A percentile compares a stretch with the other conserved stretches of the same genome.
Conservation (phyloP, 2,329 filamentous ascomycete species). For the Cercospora sesami region DNA sequence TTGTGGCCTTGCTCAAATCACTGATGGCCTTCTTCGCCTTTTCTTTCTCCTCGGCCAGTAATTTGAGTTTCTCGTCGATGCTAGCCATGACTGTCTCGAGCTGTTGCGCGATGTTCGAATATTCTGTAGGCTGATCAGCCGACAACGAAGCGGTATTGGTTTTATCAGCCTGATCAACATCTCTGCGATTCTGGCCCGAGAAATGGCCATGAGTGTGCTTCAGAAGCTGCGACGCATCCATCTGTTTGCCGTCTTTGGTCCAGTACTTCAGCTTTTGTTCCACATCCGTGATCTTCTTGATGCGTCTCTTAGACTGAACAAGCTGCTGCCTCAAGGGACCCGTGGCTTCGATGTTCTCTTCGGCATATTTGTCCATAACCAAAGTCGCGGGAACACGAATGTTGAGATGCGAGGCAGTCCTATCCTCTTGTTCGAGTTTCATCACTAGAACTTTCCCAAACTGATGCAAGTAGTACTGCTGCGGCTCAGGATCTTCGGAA, state of each 20-base stretch:
- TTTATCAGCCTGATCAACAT: constrained; percentile 28
- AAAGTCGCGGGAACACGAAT: constrained; percentile 56
- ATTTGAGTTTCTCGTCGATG: constrained; percentile 37
- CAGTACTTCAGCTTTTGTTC: constrained; percentile 41
- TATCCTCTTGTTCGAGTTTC: constrained; percentile 42
- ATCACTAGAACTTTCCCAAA: constrained; percentile 59
- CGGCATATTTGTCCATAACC: constrained; percentile 62
- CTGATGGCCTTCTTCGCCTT: constrained; percentile 35
- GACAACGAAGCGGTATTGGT: constrained; percentile 26
- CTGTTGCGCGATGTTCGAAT: constrained; percentile 36
- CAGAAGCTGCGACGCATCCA: constrained; percentile 44
- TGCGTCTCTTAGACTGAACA: constrained; percentile 34
- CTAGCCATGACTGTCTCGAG: constrained; percentile 39
- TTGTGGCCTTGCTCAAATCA: constrained; percentile 31
- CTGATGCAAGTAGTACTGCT: constrained; percentile 43
- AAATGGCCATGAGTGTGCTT: constrained; percentile 38
- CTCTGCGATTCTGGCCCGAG: constrained; percentile 31
- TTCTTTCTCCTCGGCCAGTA: constrained; percentile 35
- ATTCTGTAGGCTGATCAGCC: constrained; percentile 25
- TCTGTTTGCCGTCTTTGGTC: constrained; percentile 31
- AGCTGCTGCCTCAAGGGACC: constrained; percentile 50
- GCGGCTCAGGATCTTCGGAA: constrained; percentile 25
- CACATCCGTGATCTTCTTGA: constrained; percentile 39
- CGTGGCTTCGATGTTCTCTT: constrained; percentile 51
- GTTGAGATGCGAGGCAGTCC: constrained; percentile 40